These are phyloP conservation scores for Bipolaris gigantea DNA, from an alignment of 2,329 filamentous ascomycete species.

Conservation along the genomic window DNA sequence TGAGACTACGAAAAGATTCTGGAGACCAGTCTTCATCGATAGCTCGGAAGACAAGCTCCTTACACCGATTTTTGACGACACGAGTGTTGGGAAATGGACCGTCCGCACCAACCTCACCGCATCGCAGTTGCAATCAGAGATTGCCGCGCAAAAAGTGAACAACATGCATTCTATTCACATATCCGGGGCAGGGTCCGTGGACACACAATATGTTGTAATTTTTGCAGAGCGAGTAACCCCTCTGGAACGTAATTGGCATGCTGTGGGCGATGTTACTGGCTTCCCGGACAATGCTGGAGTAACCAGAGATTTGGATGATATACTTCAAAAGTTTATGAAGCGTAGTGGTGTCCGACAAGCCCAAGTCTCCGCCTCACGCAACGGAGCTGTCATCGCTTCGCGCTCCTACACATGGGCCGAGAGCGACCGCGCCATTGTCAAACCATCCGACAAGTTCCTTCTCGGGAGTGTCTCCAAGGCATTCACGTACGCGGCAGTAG, in stretches of 20 bases:
- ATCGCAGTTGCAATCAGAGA: conserved; percentile 17
- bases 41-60: conserved; percentile 17
- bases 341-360: conserved; percentile 25
- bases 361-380: conserved; percentile 23
- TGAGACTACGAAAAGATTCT: conserved; percentile 26
- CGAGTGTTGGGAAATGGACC: conserved; percentile 25
- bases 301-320: conserved; percentile 12
- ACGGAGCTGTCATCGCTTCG: conserved; percentile 22
- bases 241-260: conserved; percentile 22
- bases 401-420: conserved; percentile 29
- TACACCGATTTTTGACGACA: conserved; percentile 25
- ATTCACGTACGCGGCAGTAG: conserved; percentile 25
- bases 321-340: conserved; percentile 26
- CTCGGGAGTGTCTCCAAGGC: conserved; percentile 28
- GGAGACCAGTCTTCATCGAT: conserved; percentile 26
- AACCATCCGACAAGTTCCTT: conserved; percentile 26
- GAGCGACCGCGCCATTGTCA: conserved; percentile 20
- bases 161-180: conserved; percentile 22
- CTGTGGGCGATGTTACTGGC: conserved; percentile 20
- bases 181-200: conserved; percentile 12
- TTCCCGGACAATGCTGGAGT: conserved; percentile 21
- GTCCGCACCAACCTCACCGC: conserved; percentile 15
- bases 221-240: conserved; percentile 21
- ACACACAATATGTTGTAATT: conserved; percentile 20
- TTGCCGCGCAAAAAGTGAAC: conserved; percentile 8